Base-by-base conservation (phyloP, 495 filamentous ascomycete species). In the Talaromyces borbonicus region DNA sequence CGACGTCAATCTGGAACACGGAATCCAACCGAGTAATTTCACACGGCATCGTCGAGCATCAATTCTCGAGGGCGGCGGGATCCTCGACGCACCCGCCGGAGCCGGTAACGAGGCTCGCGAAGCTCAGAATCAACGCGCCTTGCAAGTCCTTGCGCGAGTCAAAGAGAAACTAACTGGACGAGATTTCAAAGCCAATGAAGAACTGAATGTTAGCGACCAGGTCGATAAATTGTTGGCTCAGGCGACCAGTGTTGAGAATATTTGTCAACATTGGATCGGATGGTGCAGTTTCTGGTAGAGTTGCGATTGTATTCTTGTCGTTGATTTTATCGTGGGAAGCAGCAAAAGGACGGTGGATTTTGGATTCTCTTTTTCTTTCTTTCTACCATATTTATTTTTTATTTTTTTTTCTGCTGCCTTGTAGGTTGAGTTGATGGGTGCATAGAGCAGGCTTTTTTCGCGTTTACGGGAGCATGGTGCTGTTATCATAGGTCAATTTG, bases 181-280 rank as follows among this genome's bases (percentile, higher is more conserved):
- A 9, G 80, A 84, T 55, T 84, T 84, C 62, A 74, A 70, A 56
- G 63, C 62, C 5, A 59, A 52, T 29, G 86, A 90, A 50, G 92
- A 96, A 64, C 72, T 99, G 46, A 80, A 77, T 42, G 79, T 93
- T n/a, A 81, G 83, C 14, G 76, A 81, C 29, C 93, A 97, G 62
- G 93, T 99, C 2, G 89, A 95, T 58, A 90, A 90, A 63, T 65
- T 97, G 55, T 83, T 97, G 49, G 81, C 81, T 26, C 90, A 99
- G 66, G 93, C 93, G 15, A 97, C 92, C 5, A 96, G 87, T 54
- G 71, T 96, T 36, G 93, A 97, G 72, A 97, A 97, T 66, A 73
- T 99, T 47, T 97, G 93, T 58, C 92, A 96, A 68, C 92, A 97
- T 68, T 99, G 96, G 63, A 96, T 97, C 49, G 92, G 90, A 44